Base-by-base conservation (phyloP, 768 basidiomycete genomes). In the Dacryopinax spathularia region DNA sequence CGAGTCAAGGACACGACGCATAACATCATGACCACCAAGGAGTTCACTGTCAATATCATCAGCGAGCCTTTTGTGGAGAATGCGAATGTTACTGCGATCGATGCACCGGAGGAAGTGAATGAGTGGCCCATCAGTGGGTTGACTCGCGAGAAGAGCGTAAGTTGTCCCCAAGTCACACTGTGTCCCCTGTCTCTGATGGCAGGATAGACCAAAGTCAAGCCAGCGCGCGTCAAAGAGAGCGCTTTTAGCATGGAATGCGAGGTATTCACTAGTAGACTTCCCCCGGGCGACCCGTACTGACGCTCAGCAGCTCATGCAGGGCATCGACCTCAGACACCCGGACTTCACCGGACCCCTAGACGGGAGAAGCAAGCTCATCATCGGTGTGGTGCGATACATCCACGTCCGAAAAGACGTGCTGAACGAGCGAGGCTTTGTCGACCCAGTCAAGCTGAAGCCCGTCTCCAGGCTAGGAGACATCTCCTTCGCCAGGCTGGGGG, bases 41-140 rank as follows among this genome's bases (percentile, higher is more conserved):
- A 87, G 70, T 91, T 90, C 72, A 84, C 83, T 7, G 81, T 85
- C 60, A 86, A 82, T 68, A 82, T 87, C 62, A 82, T 91, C 67
- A 86, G 84, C 63, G 85, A 89, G 71, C 25, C 78, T 1, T 81
- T 84, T 67, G 73, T 78, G 56, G 81, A 84, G 68, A 79, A 80
- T 2, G 82, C 81, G 7, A 85, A 85, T 68, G 72, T 74, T 60
- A 75, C 78, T n/a, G 76, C 82, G 9, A 76, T 82, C 25, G 83
- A 85, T 63, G 77, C 81, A 16, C 83, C 83, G 41, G 75, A 75
- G 5, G 72, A 79, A 44, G 75, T 77, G 31, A 76, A 81, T 68
- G 82, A 85, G 72, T 87, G 84, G 85, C 72, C 77, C 43, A 71
- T 85, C 62, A 82, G 82, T 65, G 85, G 85, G 29, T 72, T 85